Conservation (phyloP, 345 rosid species). For the Pugionium dolabratum region DNA sequence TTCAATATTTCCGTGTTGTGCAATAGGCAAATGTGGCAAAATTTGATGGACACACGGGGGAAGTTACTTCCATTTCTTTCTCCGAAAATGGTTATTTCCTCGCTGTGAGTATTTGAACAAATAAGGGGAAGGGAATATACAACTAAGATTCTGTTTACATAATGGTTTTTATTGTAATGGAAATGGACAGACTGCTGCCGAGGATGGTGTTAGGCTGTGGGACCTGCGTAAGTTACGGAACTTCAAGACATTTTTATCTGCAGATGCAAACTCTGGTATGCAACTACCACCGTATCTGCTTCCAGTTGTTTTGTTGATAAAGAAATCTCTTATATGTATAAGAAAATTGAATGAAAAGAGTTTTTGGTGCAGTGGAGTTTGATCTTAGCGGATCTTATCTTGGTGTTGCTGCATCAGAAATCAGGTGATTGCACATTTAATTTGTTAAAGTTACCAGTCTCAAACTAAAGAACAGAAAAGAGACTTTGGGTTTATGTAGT, state of each 20-base stretch:
- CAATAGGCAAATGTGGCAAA: too few relatives aligned
- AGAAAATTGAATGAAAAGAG: slow-evolving; percentile 13
- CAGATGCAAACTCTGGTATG: slow-evolving; percentile 81
- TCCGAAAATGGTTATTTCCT: too few relatives aligned
- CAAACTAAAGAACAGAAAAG: slow-evolving; percentile 7
- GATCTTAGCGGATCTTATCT: slow-evolving; percentile 91
- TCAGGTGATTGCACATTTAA: slow-evolving; percentile 50
- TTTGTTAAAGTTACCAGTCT: slow-evolving; percentile 6
- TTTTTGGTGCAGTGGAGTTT: slow-evolving; percentile 74
- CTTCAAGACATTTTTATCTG: slow-evolving; percentile 64
- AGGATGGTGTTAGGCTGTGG: slow-evolving; percentile 95
- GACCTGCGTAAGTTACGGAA: slow-evolving; percentile 94
- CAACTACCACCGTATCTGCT: background rate
- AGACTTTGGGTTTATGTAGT: background rate
- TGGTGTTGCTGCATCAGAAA: slow-evolving; percentile 81
- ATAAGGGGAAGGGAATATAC: background rate
- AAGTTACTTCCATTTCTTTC: too few relatives aligned
- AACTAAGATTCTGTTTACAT: slow-evolving; percentile 2
- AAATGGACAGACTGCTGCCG: slow-evolving; percentile 76
- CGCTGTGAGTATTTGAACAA: slow-evolving; percentile 56
- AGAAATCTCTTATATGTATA: background rate
- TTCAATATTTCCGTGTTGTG: too few relatives aligned
- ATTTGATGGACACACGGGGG: too few relatives aligned
- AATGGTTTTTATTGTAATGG: slow-evolving; percentile 28
- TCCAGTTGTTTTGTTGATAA: slow-evolving; percentile 12